A percentile compares a stretch with the other conserved stretches of the same genome.
These are phyloP conservation scores for Barnettozyma vustinii DNA, from an alignment of 805 yeast genomes.

Conservation along the genomic window DNA sequence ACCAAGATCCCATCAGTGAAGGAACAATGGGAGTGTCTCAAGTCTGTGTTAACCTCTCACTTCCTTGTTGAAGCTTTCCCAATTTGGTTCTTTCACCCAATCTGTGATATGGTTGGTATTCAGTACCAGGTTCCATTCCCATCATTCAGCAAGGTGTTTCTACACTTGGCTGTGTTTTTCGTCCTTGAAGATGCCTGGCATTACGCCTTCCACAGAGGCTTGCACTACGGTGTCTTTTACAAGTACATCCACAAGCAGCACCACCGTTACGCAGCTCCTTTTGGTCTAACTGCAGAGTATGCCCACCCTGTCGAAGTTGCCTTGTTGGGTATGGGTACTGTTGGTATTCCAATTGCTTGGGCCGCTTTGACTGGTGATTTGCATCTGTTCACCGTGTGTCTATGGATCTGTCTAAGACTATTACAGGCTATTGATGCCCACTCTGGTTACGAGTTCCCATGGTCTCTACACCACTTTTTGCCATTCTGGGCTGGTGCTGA, in stretches of 20 bases:
- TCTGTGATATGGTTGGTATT: slow-evolving; percentile 76
- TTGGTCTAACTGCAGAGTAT: slow-evolving; percentile 94
- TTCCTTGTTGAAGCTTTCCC: slow-evolving; percentile 91
- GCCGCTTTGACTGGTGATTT: slow-evolving; percentile 69
- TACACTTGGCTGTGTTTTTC: slow-evolving; percentile 75
- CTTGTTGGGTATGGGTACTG: slow-evolving; percentile 85
- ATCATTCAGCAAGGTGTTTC: slow-evolving; percentile 43
- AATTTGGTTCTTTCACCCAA: slow-evolving; percentile 92
- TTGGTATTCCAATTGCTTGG: slow-evolving; percentile 87
- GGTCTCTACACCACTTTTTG: slow-evolving; percentile 86
- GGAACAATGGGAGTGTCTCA: slow-evolving; percentile 91
- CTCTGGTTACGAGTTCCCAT: slow-evolving; percentile 97
- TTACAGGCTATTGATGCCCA: slow-evolving; percentile 97
- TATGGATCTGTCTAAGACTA: slow-evolving; percentile 84
- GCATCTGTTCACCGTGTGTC: slow-evolving; percentile 83
- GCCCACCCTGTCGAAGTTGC: slow-evolving; percentile 95
- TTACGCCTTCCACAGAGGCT: slow-evolving; percentile 88
- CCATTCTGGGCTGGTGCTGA: slow-evolving; percentile 99
- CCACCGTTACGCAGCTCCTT: slow-evolving; percentile 97
- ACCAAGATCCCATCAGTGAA: slow-evolving; percentile 66
- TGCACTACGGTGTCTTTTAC: slow-evolving; percentile 86
- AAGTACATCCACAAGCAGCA: slow-evolving; percentile 95
- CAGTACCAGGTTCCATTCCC: slow-evolving; percentile 82
- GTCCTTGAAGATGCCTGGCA: slow-evolving; percentile 93
- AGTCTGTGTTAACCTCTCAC: slow-evolving; percentile 77